phyloP scores from a whole-genome alignment of 805 yeast species.

The Starmerella khaoyaiensis region DNA sequence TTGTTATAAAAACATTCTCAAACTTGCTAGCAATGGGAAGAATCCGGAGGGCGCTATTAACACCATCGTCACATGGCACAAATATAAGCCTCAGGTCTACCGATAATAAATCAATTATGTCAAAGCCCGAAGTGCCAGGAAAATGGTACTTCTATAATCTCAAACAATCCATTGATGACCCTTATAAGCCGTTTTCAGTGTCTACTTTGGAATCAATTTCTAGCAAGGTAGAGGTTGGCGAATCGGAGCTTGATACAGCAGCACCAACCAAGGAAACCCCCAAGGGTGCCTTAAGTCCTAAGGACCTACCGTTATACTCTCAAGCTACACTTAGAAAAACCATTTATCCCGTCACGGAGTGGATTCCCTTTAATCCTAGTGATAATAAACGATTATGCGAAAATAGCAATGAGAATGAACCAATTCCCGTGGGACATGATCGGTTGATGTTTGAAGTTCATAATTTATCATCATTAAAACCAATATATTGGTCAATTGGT shows the following conservation, averaged over 20 bases:
- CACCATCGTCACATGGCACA: too few species aligned
- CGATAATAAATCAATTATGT: too few species aligned
- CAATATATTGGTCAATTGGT: slow-evolving; percentile 31
- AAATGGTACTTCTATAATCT: slow-evolving; percentile 21
- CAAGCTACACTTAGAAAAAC: slow-evolving; percentile 21
- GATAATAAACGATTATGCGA: slow-evolving; percentile 26
- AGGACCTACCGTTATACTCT: slow-evolving; percentile 19
- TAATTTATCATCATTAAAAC: slow-evolving; percentile 21
- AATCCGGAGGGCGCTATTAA: too few species aligned
- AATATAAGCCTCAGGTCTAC: too few species aligned
- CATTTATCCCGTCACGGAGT: slow-evolving; percentile 23
- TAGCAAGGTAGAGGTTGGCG: slow-evolving; percentile 1
- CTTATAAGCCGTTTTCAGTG: slow-evolving; percentile 10
- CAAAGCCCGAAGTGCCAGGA: slow-evolving; percentile 4
- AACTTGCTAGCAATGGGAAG: too few species aligned
- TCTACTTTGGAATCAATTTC: slow-evolving; percentile 13
- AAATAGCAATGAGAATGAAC: slow-evolving; percentile 10
- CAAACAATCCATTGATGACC: slow-evolving; percentile 19
- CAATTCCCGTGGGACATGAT: slow-evolving; percentile 26
- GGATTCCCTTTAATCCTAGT: slow-evolving; percentile 31
- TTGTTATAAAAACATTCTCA: too few species aligned
- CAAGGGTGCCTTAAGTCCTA: too few species aligned
- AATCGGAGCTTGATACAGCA: neutral
- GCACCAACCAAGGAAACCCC: neutral
- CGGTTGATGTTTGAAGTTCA: slow-evolving; percentile 24